These are phyloP conservation scores for Pisolithus orientalis DNA, from an alignment of 768 basidiomycete genomes.

Conservation along the genomic window DNA sequence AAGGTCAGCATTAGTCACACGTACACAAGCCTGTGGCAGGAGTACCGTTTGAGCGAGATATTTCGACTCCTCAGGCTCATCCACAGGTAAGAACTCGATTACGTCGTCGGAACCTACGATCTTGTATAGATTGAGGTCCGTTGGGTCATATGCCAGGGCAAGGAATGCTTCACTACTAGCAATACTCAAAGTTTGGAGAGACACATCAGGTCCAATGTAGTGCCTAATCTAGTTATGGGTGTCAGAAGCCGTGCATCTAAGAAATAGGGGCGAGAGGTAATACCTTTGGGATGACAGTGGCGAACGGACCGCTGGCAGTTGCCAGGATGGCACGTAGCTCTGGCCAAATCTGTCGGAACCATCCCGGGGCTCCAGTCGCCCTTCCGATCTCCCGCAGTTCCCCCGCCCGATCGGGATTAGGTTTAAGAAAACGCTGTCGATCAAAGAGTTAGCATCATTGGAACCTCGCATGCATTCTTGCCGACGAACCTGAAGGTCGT, in stretches of 20 bases:
- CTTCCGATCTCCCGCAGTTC: constrained; percentile 10
- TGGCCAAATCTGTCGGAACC: constrained; percentile 17
- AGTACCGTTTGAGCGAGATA: constrained; percentile 13
- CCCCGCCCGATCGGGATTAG: constrained; percentile 11
- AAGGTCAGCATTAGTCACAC: neutral
- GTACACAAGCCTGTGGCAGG: neutral
- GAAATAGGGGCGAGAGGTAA: neutral
- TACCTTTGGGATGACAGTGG: constrained; percentile 17
- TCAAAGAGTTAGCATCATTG: neutral
- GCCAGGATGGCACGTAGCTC: constrained; percentile 8
- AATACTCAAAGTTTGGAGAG: constrained; percentile 14
- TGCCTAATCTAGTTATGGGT: constrained; percentile 8
- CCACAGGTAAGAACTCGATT: constrained; percentile 14
- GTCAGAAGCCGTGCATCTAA: neutral
- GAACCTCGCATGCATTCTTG: neutral
- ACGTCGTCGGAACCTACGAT: constrained; percentile 20
- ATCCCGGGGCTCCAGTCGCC: constrained; percentile 4
- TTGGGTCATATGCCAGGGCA: constrained; percentile 13
- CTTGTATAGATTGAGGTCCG: constrained; percentile 17
- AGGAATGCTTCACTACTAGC: constrained; percentile 19
- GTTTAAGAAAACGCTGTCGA: constrained; percentile 11
- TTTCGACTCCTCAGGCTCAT: constrained; percentile 17
- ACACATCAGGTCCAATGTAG: constrained; percentile 15
- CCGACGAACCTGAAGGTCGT: constrained; percentile 4
- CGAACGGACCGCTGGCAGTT: constrained; percentile 19